These are phyloP conservation scores for Pleomassaria siparia DNA, from an alignment of 2,329 filamentous ascomycete species.

Conservation along the genomic window DNA sequence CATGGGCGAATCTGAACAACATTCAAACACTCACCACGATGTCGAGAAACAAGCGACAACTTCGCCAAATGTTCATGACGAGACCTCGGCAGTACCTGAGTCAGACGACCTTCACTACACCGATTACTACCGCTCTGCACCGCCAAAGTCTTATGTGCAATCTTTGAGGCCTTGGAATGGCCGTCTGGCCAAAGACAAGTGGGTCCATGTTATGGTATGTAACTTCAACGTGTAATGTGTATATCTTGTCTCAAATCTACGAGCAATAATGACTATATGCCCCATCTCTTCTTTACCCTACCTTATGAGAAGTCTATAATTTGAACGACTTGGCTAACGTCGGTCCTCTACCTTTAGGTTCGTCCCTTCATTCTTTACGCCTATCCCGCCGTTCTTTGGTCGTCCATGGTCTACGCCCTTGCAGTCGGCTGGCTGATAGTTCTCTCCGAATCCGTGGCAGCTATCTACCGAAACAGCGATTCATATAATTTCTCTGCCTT, in stretches of 20 bases:
- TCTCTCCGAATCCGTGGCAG: constrained; percentile 80
- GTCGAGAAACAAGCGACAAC: constrained; percentile 4
- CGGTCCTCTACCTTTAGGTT: no score
- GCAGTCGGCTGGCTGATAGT: constrained; percentile 96
- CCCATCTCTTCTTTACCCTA: no score
- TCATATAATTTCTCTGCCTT: constrained; percentile 81
- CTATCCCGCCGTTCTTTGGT: constrained; percentile 91
- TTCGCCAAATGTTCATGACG: neutral
- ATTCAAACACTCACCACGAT: neutral
- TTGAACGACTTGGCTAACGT: no score
- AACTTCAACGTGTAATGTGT: no score
- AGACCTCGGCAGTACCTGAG: constrained; percentile 18
- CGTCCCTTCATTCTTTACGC: constrained; percentile 84
- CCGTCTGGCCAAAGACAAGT: constrained; percentile 74
- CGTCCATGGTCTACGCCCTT: constrained; percentile 77
- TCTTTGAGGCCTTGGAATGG: constrained; percentile 78
- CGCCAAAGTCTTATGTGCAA: constrained; percentile 70
- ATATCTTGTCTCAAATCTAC: no score
- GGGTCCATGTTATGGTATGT: constrained; percentile 73
- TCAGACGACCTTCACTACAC: constrained; percentile 61
- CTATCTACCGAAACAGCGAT: constrained; percentile 70
- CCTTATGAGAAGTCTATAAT: no score
- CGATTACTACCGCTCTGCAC: constrained; percentile 64
- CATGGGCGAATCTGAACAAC: no score
- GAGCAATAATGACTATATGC: no score